Evolutionary conservation across 352 stramenopile species (phyloP).

Genomic region (Globisporangium alternatum): DNA sequence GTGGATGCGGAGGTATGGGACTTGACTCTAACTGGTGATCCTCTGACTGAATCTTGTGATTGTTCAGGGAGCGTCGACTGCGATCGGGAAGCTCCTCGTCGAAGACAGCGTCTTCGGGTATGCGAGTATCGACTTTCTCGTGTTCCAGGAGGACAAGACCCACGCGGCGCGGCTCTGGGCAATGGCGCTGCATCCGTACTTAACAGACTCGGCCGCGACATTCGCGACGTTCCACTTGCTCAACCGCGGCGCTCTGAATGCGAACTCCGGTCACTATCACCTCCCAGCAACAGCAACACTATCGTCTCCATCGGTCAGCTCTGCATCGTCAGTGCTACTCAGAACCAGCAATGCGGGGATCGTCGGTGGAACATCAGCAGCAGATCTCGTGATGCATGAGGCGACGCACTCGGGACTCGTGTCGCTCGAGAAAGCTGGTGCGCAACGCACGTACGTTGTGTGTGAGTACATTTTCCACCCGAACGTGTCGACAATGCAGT

Average conservation of each 20-base stretch:
- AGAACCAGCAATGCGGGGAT: not conserved
- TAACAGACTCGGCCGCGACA: slow-evolving; percentile 72
- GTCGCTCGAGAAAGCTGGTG: slow-evolving; percentile 16
- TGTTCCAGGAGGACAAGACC: slow-evolving; percentile 61
- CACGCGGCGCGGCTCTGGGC: slow-evolving; percentile 63
- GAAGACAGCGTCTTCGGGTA: slow-evolving; percentile 70
- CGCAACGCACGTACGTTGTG: slow-evolving; percentile 58
- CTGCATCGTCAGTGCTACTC: slow-evolving; percentile 4
- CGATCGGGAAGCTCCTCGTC: slow-evolving; percentile 41
- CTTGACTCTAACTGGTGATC: not conserved
- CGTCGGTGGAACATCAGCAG: slow-evolving; percentile 1
- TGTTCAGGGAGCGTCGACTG: slow-evolving; percentile 37
- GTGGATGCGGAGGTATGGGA: not conserved
- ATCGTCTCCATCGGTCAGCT: slow-evolving; percentile 1
- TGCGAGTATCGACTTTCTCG: slow-evolving; percentile 75
- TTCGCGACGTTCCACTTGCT: slow-evolving; percentile 76
- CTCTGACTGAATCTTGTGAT: not conserved
- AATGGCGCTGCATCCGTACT: slow-evolving; percentile 65
- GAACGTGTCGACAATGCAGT: slow-evolving; percentile 74
- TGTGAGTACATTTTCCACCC: slow-evolving; percentile 79
- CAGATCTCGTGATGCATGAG: slow-evolving; percentile 27
- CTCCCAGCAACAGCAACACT: slow-evolving; percentile 18
- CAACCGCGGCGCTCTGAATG: slow-evolving; percentile 37
- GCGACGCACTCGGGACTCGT: slow-evolving; percentile 21
- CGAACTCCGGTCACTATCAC: slow-evolving; percentile 32